Percentiles rank a stretch among this genome's conserved stretches.
These are phyloP conservation scores for Paraphaeosphaeria sporulosa DNA, from an alignment of 2,329 filamentous ascomycete genomes.

Conservation along the genomic window DNA sequence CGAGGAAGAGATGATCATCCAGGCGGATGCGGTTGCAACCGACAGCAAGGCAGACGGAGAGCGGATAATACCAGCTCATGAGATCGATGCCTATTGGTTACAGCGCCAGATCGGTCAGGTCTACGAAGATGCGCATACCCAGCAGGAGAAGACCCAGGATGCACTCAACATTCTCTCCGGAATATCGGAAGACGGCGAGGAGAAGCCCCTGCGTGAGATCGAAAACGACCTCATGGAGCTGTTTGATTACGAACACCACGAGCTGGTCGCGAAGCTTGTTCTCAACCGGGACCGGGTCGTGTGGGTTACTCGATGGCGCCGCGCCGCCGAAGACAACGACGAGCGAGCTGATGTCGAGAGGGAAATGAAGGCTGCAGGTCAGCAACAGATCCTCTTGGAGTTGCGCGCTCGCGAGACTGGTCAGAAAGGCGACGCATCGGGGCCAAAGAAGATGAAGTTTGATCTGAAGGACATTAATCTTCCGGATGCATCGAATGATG, in stretches of 20 bases:
- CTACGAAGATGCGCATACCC: constrained; percentile 89
- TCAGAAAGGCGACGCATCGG: constrained; percentile 64
- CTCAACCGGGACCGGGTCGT: constrained; percentile 93
- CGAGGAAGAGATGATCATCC: constrained; percentile 83
- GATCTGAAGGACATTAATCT: constrained; percentile 88
- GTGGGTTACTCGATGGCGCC: constrained; percentile 89
- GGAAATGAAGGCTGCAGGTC: constrained; percentile 89
- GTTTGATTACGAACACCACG: constrained; percentile 96
- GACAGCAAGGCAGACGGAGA: constrained; percentile 55
- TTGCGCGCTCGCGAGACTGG: constrained; percentile 74
- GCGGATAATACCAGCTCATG: constrained; percentile 76
- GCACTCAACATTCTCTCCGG: constrained; percentile 85
- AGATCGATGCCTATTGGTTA: constrained; percentile 97
- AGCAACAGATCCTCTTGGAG: constrained; percentile 87
- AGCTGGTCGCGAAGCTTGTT: constrained; percentile 89
- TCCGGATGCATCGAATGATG: constrained; percentile 65
- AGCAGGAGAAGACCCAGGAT: constrained; percentile 89
- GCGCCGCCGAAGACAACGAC: constrained; percentile 77
- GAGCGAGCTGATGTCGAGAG: constrained; percentile 80
- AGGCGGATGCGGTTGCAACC: constrained; percentile 63
- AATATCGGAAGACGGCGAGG: constrained; percentile 76
- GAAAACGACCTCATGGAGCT: constrained; percentile 99
- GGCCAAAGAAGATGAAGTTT: constrained; percentile 80
- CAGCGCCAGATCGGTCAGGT: constrained; percentile 89
- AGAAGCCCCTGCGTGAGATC: constrained; percentile 87